Base-by-base conservation (phyloP, 169 alveolate genomes). In the Ichthyophthirius multifiliis region DNA sequence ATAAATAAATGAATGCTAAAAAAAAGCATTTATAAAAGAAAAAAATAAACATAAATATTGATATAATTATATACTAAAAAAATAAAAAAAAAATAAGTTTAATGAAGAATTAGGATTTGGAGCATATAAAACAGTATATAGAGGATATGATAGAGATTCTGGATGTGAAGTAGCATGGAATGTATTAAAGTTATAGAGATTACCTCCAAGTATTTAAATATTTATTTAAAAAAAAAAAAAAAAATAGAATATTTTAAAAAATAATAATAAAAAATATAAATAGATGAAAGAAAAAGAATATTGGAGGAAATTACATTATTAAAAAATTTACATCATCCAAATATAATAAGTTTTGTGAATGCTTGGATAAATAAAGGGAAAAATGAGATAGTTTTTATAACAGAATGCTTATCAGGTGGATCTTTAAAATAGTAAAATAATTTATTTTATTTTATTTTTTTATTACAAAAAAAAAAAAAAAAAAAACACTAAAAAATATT, bases 81-180 rank as follows among this genome's bases (percentile, higher is more conserved):
- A 20, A 5, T 55, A 15, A 55, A 1, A 1, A 27, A 20, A 16
- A 3, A 4, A 12, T 48, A 13, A 84, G 90, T 84, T 84, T 62
- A 90, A 90, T 65, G 96, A 94, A 65, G 87, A 86, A 75, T 85
- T 94, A 34, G 97, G 97, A 6, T 74, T 89, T 32, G 97, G 97
- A 13, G 93, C 96, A 4, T 94, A 87, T 78, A 94, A 94, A 86
- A 75, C 86, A 30, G 93, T 93, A 3, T 93, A 79, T 73, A 76
- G 89, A 62, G 96, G 94, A 6, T 89, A 83, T 71, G 96, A 93
- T 83, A 89, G 88, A 4, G 96, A 93, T 23, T 79, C 89, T 18
- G 96, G 96, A 4, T 77, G 93, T 30, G 96, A 93, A 85, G 89
- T 93, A 1, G 96, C 96, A 31, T 93, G 96, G 95, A 90, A 90